Evolutionary conservation across 768 basidiomycete genomes (phyloP), one percentile per base, ranked within the genome.

Genomic region (Lentinula guzmanii): DNA sequence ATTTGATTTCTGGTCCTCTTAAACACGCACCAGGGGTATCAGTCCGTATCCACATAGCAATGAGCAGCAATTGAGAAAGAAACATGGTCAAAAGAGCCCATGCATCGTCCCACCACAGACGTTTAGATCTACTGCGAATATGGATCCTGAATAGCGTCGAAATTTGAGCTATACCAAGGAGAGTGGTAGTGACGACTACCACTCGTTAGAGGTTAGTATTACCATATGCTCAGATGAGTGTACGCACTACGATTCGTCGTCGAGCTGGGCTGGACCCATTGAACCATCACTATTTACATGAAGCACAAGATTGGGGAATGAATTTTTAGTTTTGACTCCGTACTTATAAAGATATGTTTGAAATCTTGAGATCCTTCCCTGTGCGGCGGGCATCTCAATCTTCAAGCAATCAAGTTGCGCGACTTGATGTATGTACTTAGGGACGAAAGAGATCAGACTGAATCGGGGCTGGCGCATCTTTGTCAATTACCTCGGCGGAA

Each of bases 61-160:
- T 53, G 33, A 55, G 35, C 11, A 61, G 18, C 7, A 61, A 24
- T 21, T 42, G 16, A 34, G 61, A 59, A 28, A 55, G 57, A 10
- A 58, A 41, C 45, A 62, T 31, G 11, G 61, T 35, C 18, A 62
- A 45, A 3, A 62, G 45, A 35, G 55, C 57, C 61, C 61, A 55
- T 59, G 61, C 61, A 50, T 62, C 61, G 61, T 62, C 61, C 54
- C 46, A 58, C 61, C 61, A 62, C n/a, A 62, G 45, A n/a, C 61
- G 43, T 16, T 39, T 46, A n/a, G n/a, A 15, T 18, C 48, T 24
- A 6, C 13, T 15, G 6, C 61, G 56, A 15, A 62, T 15, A 16
- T 16, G 13, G 7, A 62, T 35, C 31, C 61, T 55, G 28, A 58
- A 24, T 9, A 51, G 16, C 10, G 61, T 62, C 57, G 59, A 21